Evolutionary conservation across 495 filamentous ascomycete species (phyloP), one percentile per base, ranked within the genome.

Genomic region (Penicillium silybi): DNA sequence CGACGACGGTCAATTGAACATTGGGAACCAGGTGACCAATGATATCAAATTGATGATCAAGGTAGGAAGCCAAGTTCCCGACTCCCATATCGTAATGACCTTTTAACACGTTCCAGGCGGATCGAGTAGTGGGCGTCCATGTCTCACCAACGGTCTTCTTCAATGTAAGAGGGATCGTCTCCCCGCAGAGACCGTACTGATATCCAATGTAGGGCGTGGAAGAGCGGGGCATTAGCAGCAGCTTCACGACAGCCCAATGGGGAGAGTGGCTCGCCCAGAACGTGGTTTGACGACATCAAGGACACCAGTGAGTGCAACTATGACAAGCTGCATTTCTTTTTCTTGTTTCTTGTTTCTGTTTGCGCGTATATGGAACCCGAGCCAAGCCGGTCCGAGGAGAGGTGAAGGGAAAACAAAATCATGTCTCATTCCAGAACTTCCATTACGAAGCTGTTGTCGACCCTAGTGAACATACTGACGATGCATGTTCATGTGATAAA

Each of bases 111-210:
- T 46, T 48, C 44, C 50, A 83, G 80, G 71, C 73, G 47, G 86
- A 86, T 54, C 74, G 91, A 50, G 67, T 90, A 57, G 71, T 84
- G 6, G 88, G 91, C 5, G 83, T 95, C 27, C 92, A 97, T 75
- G 89, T 96, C 23, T 90, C 86, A 23, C 91, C 91, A 18, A 96
- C 90, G 1, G 89, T 95, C 16, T 69, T 95, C 38, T 93, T 95
- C 70, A 82, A 97, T 70, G 80, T 82, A 59, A 57, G 65, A 42
- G 17, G 44, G 10, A 44, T 23, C 10, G 11, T 3, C 13, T 15
- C 29, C 6, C n/a, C n/a, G n/a, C n/a, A n/a, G n/a, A n/a, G n/a
- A 32, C 11, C 11, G 9, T 15, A 32, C 29, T 32, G 29, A 32
- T 13, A 13, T 32, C 11, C 29, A 32, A 32, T 32, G 29, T 48